Evolutionary conservation across 2,329 filamentous ascomycete species (phyloP), one percentile per base, ranked within the genome.

Genomic region (Alternaria solani): DNA sequence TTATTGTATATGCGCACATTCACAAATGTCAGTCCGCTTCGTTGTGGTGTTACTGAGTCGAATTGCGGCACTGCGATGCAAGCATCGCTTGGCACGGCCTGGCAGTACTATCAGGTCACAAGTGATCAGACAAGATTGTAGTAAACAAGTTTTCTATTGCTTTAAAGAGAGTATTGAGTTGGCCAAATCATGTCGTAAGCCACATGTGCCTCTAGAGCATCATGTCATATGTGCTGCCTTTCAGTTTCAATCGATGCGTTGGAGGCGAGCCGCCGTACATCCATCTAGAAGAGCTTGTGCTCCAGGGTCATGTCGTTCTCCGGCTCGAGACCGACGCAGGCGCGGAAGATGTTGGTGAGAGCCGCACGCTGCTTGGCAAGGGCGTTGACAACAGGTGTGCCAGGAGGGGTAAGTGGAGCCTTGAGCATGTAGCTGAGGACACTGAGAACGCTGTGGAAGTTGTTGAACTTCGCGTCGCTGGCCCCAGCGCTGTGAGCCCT

Each of bases 221-320:
- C 23, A 36, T 30, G 54, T 11, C 2, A 3, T 38, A 8, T 26
- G 26, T 44, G 39, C 39, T 9, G 34, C 39, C 14, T 20, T 38
- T 11, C 39, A 36, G 25, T 18, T 20, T 5, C 32, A 38, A 25
- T 18, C 12, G 23, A 36, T 12, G 38, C 8, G 7, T 12, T 36
- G 39, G 12, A 38, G 20, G 14, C 20, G 20, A 8, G 12, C n/a
- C n/a, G 16, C 26, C 9, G 3, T 18, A 20, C 34, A 8, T 25
- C n/a, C 7, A 26, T 12, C 58, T 75, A 78, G 79, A 97, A 94
- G 66, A 98, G 87, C 89, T 98, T 99, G 85, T 98, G 94, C 87
- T 99, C 95, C 54, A 98, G 87, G 41, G 94, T 97, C 95, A 99
- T 99, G 80, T 99, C 95, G 59, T 90, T 95, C 87, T 99, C 95